Percentiles rank a stretch among this genome's conserved stretches.
Evolutionary conservation across 1,284 basidiomycete species (phyloP).

Genomic region (Cutaneotrichosporon arboriforme): DNA sequence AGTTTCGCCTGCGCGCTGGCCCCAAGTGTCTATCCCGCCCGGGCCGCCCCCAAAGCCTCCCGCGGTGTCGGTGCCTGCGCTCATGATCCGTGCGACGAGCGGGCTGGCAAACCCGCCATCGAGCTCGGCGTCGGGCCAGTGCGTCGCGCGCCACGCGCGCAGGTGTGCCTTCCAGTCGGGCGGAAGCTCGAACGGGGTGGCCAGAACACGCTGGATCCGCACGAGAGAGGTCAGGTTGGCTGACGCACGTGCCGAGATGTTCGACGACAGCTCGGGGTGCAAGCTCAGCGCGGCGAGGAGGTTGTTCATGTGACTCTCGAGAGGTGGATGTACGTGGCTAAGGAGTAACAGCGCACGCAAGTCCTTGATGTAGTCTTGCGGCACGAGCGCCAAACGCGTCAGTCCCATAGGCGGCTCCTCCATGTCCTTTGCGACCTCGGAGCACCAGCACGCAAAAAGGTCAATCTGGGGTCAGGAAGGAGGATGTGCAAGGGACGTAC

Average conservation of each 20-base stretch:
- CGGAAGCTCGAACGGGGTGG: slow-evolving; percentile 26
- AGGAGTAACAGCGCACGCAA: slow-evolving; percentile 31
- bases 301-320: slow-evolving; percentile 36
- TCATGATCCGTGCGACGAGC: neutral
- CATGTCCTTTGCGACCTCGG: slow-evolving; percentile 12
- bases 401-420: slow-evolving; percentile 15
- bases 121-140: neutral
- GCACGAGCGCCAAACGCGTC: slow-evolving; percentile 12
- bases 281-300: slow-evolving; percentile 33
- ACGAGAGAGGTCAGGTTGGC: slow-evolving; percentile 25
- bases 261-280: slow-evolving; percentile 31
- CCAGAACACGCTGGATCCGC: slow-evolving; percentile 32
- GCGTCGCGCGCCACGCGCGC: slow-evolving; percentile 7
- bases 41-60: slow-evolving; percentile 26
- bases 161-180: slow-evolving; percentile 19
- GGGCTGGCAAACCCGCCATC: neutral
- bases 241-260: slow-evolving; percentile 26
- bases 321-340: slow-evolving; percentile 40
- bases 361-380: slow-evolving; percentile 24
- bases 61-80: neutral
- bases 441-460: slow-evolving; percentile 27
- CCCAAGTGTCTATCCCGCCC: slow-evolving; percentile 37
- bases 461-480: slow-evolving; percentile 24
- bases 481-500: slow-evolving; percentile 16
- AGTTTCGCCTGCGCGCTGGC: slow-evolving; percentile 32